Percentiles rank a stretch among this genome's conserved stretches.
These are phyloP conservation scores for Xylariaceae sp. DNA, from an alignment of 2,329 filamentous ascomycete species.

Conservation along the genomic window DNA sequence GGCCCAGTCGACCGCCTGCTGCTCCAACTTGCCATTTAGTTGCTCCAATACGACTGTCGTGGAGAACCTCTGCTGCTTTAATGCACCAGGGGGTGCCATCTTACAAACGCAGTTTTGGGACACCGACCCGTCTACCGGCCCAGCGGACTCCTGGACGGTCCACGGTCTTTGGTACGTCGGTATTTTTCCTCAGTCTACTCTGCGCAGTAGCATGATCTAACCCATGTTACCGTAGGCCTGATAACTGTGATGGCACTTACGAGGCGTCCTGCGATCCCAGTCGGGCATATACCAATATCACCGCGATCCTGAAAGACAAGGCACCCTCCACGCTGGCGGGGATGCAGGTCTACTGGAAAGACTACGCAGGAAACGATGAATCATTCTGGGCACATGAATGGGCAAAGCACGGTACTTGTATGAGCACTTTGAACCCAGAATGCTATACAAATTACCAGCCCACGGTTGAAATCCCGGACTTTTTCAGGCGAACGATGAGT, in stretches of 20 bases:
- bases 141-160: conserved; percentile 66
- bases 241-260: conserved; percentile 65
- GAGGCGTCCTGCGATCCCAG: conserved; percentile 58
- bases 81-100: conserved; percentile 64
- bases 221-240: conserved; percentile 35
- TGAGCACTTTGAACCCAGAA: conserved; percentile 59
- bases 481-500: conserved; percentile 59
- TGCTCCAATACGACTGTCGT: conserved; percentile 27
- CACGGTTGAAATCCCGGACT: conserved; percentile 62
- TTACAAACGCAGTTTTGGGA: conserved; percentile 78
- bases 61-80: conserved; percentile 66
- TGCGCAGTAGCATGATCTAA: neutral
- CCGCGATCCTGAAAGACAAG: conserved; percentile 47
- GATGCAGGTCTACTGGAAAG: conserved; percentile 70
- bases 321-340: conserved; percentile 50
- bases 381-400: conserved; percentile 70
- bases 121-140: conserved; percentile 57
- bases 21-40: conserved; percentile 13
- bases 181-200: neutral
- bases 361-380: conserved; percentile 58
- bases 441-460: conserved; percentile 60
- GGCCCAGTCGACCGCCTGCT: conserved; percentile 9
- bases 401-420: conserved; percentile 67
- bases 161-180: conserved; percentile 55
- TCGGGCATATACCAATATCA: conserved; percentile 62